phyloP scores from a whole-genome alignment of 345 rosid genomes.

The Eucalyptus viminalis region DNA sequence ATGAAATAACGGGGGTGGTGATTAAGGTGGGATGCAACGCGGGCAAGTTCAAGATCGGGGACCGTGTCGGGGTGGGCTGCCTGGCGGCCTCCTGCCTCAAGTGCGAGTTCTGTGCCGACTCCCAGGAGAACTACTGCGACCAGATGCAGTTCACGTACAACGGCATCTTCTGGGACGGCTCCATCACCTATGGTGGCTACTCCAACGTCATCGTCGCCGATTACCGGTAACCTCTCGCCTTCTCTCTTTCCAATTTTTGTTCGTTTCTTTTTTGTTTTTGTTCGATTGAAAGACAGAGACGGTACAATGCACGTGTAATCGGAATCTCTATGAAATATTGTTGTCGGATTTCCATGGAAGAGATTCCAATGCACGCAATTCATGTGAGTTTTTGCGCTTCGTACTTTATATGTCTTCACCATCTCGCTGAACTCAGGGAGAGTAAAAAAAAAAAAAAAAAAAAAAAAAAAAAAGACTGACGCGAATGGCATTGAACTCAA shows the following conservation, averaged over 20 bases:
- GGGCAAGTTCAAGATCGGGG: slow-evolving; percentile 30
- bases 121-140: slow-evolving; percentile 50
- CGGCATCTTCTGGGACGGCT: slow-evolving; percentile 57
- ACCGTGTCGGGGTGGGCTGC: slow-evolving; percentile 53
- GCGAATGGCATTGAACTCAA: not conserved
- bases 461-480: not conserved
- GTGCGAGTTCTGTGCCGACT: slow-evolving; percentile 35
- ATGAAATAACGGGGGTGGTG: slow-evolving; percentile 44
- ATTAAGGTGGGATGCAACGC: slow-evolving; percentile 29
- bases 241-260: not conserved
- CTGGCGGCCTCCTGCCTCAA: slow-evolving; percentile 43
- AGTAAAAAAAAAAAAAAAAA: not conserved
- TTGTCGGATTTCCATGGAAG: not conserved
- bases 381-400: not conserved
- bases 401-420: not conserved
- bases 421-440: not conserved
- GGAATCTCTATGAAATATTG: not conserved
- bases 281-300: not conserved
- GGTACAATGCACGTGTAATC: not conserved
- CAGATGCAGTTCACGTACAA: slow-evolving; percentile 33
- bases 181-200: slow-evolving; percentile 51
- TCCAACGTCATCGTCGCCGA: slow-evolving; percentile 44
- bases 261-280: not conserved
- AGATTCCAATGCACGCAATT: not conserved
- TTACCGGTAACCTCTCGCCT: slow-evolving; percentile 14